Base-by-base conservation (phyloP, 2,329 filamentous ascomycete genomes). In the Nemania sp. region DNA sequence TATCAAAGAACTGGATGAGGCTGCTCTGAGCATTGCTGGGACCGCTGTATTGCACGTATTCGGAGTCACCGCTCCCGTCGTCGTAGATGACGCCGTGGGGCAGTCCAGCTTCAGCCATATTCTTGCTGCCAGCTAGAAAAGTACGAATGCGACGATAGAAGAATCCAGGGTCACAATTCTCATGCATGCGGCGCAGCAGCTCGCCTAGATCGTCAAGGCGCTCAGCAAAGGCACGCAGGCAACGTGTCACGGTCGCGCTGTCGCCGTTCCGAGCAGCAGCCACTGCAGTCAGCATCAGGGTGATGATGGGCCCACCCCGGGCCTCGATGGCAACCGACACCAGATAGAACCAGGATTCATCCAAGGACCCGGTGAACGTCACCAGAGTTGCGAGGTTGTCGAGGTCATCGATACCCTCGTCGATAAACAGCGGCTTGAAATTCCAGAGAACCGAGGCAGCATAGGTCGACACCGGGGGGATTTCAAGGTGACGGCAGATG, bases 311-410 rank as follows among this genome's bases (percentile, higher is more conserved):
- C 0, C 87, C 94, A 22, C 91, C 93, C 51, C 91, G 87, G 49
- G 92, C 91, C 74, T 99, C 94, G 60, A 99, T 97, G 58, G 93
- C 94, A 3, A 97, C 90, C 0, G 91, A 97, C 47, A 97, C 85
- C 11, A 99, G 80, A 70, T 97, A 99, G 70, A 99, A 99, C 94
- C 94, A 99, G 59, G 94, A 96, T 75, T 99, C 94, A 69, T 99
- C 94, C 50, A 96, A 78, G 6, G 91, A 92, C 45, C 94, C 94
- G 14, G 94, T 97, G 68, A 97, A 95, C 14, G 94, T 97, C 66
- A 86, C 84, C 56, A 97, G 79, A 2, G 90, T 94, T 34, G 90
- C 86, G 51, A 99, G 80, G 65, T 99, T 97, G 67, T 94, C 87
- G 40, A 97, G 80, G 60, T 85, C 84, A 67, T 95, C 90, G 52